phyloP scores from a whole-genome alignment of 192 early-diverging fungal species.

The Coemansia sp. region DNA sequence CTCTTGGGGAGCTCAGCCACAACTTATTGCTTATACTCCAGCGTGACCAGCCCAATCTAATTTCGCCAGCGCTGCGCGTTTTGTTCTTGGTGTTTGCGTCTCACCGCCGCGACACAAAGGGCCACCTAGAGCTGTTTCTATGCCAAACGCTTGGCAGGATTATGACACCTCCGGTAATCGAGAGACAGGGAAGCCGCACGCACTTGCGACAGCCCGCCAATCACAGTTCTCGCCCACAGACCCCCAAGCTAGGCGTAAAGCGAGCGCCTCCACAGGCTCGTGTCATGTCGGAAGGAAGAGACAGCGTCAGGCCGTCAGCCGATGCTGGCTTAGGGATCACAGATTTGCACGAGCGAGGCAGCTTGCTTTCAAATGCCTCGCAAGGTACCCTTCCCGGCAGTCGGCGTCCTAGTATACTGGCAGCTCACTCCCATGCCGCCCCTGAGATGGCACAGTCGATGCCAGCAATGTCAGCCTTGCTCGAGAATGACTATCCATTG shows the following conservation, averaged over 20 bases:
- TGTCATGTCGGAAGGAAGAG: not conserved
- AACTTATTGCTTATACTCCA: slow-evolving; percentile 74
- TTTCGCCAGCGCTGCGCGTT: slow-evolving; percentile 51
- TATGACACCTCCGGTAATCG: slow-evolving; percentile 33
- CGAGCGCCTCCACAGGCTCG: slow-evolving; percentile 12
- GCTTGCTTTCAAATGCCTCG: not conserved
- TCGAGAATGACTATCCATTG: slow-evolving; percentile 26
- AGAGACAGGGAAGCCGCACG: slow-evolving; percentile 32
- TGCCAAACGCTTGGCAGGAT: slow-evolving; percentile 48
- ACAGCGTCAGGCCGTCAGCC: not conserved
- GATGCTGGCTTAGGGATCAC: slow-evolving; percentile 14
- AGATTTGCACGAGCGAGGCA: slow-evolving; percentile 1
- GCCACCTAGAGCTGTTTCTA: slow-evolving; percentile 52
- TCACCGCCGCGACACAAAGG: slow-evolving; percentile 39
- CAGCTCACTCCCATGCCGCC: not conserved
- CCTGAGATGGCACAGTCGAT: not conserved
- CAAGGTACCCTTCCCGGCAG: slow-evolving; percentile 8
- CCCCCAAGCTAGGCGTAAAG: slow-evolving; percentile 18
- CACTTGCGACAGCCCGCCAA: slow-evolving; percentile 14
- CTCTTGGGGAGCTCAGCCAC: slow-evolving; percentile 82
- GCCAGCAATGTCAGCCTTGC: slow-evolving; percentile 17
- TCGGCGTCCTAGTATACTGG: slow-evolving; percentile 19
- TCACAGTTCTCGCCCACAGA: slow-evolving; percentile 8
- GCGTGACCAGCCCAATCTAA: slow-evolving; percentile 30
- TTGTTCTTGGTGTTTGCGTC: slow-evolving; percentile 54